A percentile compares a stretch with the other conserved stretches of the same genome.
These are phyloP conservation scores for Venustampulla echinocandica DNA, from an alignment of 495 filamentous ascomycete species.

Conservation along the genomic window DNA sequence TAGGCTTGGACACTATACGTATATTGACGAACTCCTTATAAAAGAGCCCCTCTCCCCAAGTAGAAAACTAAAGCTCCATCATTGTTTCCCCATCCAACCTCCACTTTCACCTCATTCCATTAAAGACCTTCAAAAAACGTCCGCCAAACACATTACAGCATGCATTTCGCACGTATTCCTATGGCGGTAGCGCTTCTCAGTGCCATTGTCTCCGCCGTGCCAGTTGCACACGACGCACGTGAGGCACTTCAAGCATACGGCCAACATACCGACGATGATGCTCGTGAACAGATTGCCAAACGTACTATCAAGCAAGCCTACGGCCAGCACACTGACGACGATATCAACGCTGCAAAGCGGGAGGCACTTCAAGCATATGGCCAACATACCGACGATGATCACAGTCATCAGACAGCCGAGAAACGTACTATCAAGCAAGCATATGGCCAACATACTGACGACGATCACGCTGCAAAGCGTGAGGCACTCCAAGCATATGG, in stretches of 20 bases:
- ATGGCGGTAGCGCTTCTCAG: neutral
- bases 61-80: no score
- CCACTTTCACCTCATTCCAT: no score
- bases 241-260: neutral
- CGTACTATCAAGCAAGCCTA: neutral
- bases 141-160: neutral
- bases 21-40: no score
- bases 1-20: no score
- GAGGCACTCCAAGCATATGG: neutral
- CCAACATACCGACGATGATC: neutral
- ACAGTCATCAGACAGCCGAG: neutral
- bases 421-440: neutral
- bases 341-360: neutral
- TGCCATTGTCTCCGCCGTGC: neutral
- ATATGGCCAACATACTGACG: neutral
- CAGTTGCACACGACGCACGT: neutral
- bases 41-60: no score
- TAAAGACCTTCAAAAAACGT: no score
- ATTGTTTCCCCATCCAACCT: no score
- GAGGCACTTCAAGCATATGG: neutral
- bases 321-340: neutral
- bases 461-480: neutral
- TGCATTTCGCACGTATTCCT: neutral
- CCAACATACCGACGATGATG: neutral
- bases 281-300: neutral